phyloP scores from a whole-genome alignment of 108 stramenopile species.

The Hondaea fermentalgiana region DNA sequence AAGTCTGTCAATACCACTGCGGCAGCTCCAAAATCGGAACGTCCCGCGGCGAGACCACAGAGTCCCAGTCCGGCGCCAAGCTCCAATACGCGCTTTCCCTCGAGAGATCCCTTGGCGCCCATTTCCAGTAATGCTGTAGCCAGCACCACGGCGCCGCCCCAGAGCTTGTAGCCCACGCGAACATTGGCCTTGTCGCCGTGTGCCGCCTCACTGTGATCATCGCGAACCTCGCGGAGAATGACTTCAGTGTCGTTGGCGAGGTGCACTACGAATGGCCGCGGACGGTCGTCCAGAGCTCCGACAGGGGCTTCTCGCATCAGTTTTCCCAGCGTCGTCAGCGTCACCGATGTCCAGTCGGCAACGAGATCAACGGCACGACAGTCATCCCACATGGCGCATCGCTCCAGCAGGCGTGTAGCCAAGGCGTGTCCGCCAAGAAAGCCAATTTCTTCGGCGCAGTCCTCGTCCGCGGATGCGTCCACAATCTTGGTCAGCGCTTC shows the following conservation, averaged over 20 bases:
- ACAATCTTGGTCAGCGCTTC: neutral
- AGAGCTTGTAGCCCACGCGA: slow-evolving; percentile 6
- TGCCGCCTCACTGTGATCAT: neutral
- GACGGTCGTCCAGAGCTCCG: neutral
- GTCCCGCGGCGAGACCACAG: neutral
- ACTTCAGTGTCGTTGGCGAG: neutral
- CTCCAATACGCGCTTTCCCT: neutral
- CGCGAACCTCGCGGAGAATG: neutral
- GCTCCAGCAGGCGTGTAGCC: neutral
- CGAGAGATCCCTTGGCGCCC: neutral
- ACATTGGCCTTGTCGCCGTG: neutral
- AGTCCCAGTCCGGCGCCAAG: slow-evolving; percentile 2
- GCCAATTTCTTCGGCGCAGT: neutral
- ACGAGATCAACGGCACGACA: neutral
- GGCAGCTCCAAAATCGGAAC: neutral
- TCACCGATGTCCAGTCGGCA: neutral
- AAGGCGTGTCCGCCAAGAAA: neutral
- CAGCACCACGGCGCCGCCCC: slow-evolving; percentile 2
- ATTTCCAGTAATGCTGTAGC: neutral
- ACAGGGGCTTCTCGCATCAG: neutral
- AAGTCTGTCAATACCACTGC: neutral
- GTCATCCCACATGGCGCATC: neutral
- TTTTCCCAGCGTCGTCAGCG: neutral
- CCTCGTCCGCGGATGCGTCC: neutral
- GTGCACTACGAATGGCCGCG: neutral